Evolutionary conservation across 169 alveolate species (phyloP).

Genomic region (Plasmodium blacklocki): DNA sequence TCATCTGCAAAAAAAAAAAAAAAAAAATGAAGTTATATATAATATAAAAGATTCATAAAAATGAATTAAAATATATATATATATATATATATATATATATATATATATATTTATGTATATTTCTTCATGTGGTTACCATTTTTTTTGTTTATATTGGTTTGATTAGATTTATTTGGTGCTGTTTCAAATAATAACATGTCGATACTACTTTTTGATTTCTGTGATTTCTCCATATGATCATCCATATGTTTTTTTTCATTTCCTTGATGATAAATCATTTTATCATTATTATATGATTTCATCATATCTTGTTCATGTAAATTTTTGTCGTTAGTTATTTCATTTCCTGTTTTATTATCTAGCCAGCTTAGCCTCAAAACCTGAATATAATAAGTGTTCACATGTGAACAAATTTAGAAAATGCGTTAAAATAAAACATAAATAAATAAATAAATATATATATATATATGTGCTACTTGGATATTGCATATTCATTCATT

Average conservation of each 20-base stretch:
- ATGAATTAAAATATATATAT: background rate
- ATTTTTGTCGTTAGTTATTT: conserved; percentile 2
- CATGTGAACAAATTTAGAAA: background rate
- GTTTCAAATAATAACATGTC: conserved; percentile 68
- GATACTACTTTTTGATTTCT: conserved; percentile 43
- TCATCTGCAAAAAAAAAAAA: conserved; percentile 23
- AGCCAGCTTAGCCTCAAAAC: conserved; percentile 72
- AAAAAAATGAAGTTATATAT: background rate
- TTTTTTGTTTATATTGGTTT: conserved; percentile 5
- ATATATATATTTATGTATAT: background rate
- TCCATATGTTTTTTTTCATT: conserved; percentile 2
- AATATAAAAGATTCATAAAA: background rate
- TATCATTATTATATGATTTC: conserved; percentile 20
- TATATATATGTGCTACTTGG: no score
- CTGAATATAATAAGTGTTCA: conserved; percentile 9
- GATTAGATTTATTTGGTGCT: conserved; percentile 38
- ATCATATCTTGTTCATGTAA: background rate
- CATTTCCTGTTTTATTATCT: conserved; percentile 10
- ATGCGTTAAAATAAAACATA: background rate
- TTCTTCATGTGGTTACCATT: conserved; percentile 30
- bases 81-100: background rate
- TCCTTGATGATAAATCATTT: conserved; percentile 7
- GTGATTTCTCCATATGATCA: background rate
- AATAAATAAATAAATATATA: no score
- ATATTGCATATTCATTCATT: no score